These are phyloP conservation scores for Ophiostoma tasmaniense DNA, from an alignment of 2,329 filamentous ascomycete genomes.

Conservation along the genomic window DNA sequence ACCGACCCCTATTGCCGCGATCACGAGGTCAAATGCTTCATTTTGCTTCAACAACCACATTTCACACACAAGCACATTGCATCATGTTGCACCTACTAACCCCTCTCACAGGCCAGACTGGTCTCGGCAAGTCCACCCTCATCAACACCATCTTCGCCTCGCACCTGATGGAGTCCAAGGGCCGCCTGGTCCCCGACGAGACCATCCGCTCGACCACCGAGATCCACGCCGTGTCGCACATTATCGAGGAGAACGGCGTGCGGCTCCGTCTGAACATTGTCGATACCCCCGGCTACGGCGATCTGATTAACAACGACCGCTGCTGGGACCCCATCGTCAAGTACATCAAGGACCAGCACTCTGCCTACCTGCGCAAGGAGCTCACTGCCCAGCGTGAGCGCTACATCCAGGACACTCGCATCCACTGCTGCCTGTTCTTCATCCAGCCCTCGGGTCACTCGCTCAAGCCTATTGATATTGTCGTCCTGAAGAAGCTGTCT, in stretches of 20 bases:
- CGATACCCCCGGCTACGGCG: slow-evolving; percentile 95
- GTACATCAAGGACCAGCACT: slow-evolving; percentile 99
- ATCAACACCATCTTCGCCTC: slow-evolving; percentile 99
- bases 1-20: neutral
- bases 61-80: no score
- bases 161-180: slow-evolving; percentile 98
- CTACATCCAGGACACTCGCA: slow-evolving; percentile 98
- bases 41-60: neutral
- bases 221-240: slow-evolving; percentile 95
- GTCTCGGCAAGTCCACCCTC: slow-evolving; percentile 95
- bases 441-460: slow-evolving; percentile 98
- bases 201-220: slow-evolving; percentile 91
- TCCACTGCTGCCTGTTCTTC: slow-evolving; percentile 99
- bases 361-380: slow-evolving; percentile 97
- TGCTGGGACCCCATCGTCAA: slow-evolving; percentile 99
- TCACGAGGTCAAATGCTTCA: neutral
- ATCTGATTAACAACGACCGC: slow-evolving; percentile 99
- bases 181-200: slow-evolving; percentile 85
- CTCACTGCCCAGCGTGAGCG: slow-evolving; percentile 97
- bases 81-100: neutral
- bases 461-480: slow-evolving; percentile 98
- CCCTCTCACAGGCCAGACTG: slow-evolving; percentile 70
- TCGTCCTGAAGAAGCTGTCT: slow-evolving; percentile 98
- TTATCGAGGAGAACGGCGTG: slow-evolving; percentile 99
- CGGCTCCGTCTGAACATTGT: slow-evolving; percentile 97